Evolutionary conservation across 176 grass and related monocot species (phyloP).

Genomic region (Bonia amplexicaulis): DNA sequence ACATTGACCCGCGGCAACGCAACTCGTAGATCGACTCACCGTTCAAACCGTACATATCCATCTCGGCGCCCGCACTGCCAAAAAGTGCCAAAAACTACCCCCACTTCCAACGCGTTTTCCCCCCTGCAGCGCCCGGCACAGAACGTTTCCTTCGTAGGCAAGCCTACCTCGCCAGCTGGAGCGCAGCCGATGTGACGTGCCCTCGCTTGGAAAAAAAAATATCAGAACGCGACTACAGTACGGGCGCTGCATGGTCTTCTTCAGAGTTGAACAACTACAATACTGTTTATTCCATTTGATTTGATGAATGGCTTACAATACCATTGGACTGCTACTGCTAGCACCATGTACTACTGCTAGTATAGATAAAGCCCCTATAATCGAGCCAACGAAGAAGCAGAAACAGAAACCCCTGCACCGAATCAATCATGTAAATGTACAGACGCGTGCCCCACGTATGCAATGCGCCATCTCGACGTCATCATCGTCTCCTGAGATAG

Average conservation of each 20-base stretch:
- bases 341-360: neutral
- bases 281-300: neutral
- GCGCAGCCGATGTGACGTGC: neutral
- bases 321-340: neutral
- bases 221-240: neutral
- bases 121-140: neutral
- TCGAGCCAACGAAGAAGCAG: conserved; percentile 43
- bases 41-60: neutral
- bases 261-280: neutral
- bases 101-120: neutral
- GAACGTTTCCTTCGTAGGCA: neutral
- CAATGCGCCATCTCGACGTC: neutral
- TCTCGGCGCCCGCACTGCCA: neutral
- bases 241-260: neutral
- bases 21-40: too few species aligned
- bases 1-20: neutral
- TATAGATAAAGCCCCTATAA: neutral
- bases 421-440: conserved; percentile 24
- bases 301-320: conserved; percentile 22
- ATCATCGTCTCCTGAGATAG: neutral
- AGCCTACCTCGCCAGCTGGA: neutral
- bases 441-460: neutral
- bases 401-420: conserved; percentile 11
- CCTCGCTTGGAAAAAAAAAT: neutral
- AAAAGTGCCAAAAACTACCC: too few species aligned